Base-by-base conservation (phyloP, 768 basidiomycete genomes). In the Mycena galopus region DNA sequence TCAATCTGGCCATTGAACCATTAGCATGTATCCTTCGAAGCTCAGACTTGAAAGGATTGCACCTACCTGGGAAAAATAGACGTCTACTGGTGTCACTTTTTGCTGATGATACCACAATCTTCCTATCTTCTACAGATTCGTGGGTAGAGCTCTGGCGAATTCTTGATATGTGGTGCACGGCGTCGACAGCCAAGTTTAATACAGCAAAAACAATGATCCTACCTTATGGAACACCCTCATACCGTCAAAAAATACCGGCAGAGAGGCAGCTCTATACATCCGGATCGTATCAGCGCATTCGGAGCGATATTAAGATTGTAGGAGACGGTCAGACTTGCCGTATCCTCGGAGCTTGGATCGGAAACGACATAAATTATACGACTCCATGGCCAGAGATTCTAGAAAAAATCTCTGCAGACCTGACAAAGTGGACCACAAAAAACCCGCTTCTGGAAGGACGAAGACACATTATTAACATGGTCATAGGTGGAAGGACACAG, bases 51-150 rank as follows among this genome's bases (percentile, higher is more conserved):
- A n/a, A n/a, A 25, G 58, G 58, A 11, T 17, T 59, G 10, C 14
- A 37, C 2, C 11, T 59, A 3, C 58, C 58, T 25, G 58, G 35
- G 25, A 39, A 33, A 27, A 27, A 59, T 23, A 17, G 58, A 14
- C 17, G 32, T 9, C 35, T 59, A 23, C 11, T 59, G 19, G 58
- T 59, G 33, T 59, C 58, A 6, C 35, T 59, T 8, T 59, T 59
- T n/a, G 58, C 58, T 5, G 58, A 59, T 25, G 58, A 59, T 25
- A 59, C 58, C 9, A 59, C 58, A 37, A 59, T 59, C 23, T 59
- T 23, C 25, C 58, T 59, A 37, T 55, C 53, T 12, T 3, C 25
- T 3, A 29, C 27, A 25, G 53, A 55, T 29, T 55, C 53, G 5
- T 55, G 53, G 53, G 25, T 27, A 16, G 53, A 55, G n/a, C n/a